A percentile compares a stretch with the other conserved stretches of the same genome.
Conservation (phyloP, 495 filamentous ascomycete species). For the Xylaria curta region DNA sequence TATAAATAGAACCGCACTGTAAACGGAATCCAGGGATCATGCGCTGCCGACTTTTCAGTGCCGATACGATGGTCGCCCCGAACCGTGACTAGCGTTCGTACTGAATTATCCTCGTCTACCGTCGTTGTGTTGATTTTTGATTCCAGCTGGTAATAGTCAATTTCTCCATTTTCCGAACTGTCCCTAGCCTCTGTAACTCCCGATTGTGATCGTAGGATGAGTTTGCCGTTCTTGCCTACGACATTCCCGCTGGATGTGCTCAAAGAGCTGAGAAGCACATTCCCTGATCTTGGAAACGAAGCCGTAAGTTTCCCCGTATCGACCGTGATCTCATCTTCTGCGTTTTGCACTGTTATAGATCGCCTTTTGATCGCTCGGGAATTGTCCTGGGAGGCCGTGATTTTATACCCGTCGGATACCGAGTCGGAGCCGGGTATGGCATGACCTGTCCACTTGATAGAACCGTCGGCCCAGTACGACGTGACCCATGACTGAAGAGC, state of each 20-base stretch:
- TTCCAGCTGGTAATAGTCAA: conserved; percentile 33
- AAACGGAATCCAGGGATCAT: conserved; percentile 48
- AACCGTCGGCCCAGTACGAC: conserved; percentile 53
- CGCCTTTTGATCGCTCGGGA: conserved; percentile 9
- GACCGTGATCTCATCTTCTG: conserved; percentile 32
- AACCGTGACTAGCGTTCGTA: conserved; percentile 48
- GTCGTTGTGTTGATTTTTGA: conserved; percentile 36
- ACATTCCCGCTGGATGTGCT: conserved; percentile 45
- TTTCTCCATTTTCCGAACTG: neutral
- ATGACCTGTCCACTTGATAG: conserved; percentile 56
- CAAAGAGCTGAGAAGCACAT: conserved; percentile 42
- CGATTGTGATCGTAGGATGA: conserved; percentile 48
- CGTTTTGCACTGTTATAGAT: conserved; percentile 28
- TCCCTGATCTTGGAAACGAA: conserved; percentile 46
- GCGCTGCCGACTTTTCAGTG: conserved; percentile 19
- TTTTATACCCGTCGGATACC: conserved; percentile 33
- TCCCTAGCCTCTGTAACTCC: conserved; percentile 37
- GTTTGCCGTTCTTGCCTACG: conserved; percentile 49
- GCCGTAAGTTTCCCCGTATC: conserved; percentile 49
- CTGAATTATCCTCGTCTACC: conserved; percentile 37
- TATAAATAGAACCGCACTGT: conserved; percentile 54
- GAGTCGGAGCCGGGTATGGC: conserved; percentile 42
- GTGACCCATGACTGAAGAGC: conserved; percentile 51
- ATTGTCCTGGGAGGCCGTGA: conserved; percentile 25
- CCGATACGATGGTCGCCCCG: conserved; percentile 37